A percentile compares a stretch with the other conserved stretches of the same genome.
These are phyloP conservation scores for Fusarium euwallaceae DNA, from an alignment of 2,329 filamentous ascomycete genomes.

Conservation along the genomic window DNA sequence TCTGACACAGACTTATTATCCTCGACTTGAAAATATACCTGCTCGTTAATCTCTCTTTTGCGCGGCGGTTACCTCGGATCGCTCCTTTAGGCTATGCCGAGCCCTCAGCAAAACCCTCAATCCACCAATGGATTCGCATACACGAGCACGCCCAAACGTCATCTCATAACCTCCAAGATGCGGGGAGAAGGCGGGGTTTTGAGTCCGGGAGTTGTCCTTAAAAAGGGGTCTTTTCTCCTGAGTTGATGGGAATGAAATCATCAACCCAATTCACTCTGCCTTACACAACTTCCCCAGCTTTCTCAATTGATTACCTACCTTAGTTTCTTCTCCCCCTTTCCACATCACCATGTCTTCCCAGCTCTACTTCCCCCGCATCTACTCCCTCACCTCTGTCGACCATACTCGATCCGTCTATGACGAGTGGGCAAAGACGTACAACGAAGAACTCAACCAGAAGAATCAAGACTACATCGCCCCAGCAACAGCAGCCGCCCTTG, in stretches of 20 bases:
- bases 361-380: conserved; percentile 44
- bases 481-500: conserved; percentile 51
- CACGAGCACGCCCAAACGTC: conserved; percentile 37
- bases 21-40: background rate
- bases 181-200: conserved; percentile 36
- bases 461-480: conserved; percentile 60
- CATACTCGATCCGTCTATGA: conserved; percentile 51
- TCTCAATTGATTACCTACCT: conserved; percentile 13
- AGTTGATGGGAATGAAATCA: conserved; percentile 21
- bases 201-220: conserved; percentile 12
- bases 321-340: background rate
- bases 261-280: conserved; percentile 16
- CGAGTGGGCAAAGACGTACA: conserved; percentile 53
- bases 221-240: conserved; percentile 23
- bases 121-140: conserved; percentile 38
- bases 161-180: conserved; percentile 33
- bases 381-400: conserved; percentile 44
- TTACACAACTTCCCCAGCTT: background rate
- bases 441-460: conserved; percentile 50
- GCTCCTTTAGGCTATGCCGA: conserved; percentile 38
- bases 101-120: conserved; percentile 23
- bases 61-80: conserved; percentile 38
- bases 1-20: conserved; percentile 41
- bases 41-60: conserved; percentile 1
- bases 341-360: conserved; percentile 43